Evolutionary conservation across 768 basidiomycete genomes (phyloP).

Genomic region (Mycena albidolilacea): DNA sequence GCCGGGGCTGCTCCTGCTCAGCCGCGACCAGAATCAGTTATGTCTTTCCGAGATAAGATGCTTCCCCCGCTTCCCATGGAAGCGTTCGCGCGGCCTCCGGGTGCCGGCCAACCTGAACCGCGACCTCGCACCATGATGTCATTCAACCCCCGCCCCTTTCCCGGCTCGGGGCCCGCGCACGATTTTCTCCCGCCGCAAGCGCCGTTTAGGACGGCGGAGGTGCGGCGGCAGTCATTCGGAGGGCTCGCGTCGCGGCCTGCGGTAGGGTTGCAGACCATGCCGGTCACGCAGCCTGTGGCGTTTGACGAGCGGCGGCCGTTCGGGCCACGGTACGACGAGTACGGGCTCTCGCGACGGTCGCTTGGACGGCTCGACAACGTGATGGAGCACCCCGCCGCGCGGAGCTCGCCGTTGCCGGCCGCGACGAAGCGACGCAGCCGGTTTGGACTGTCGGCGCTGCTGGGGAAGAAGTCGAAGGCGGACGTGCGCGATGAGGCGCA

Average conservation of each 20-base stretch:
- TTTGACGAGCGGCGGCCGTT: slow-evolving; percentile 55
- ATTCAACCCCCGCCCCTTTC: slow-evolving; percentile 68
- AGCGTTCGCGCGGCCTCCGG: slow-evolving; percentile 52
- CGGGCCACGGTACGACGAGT: slow-evolving; percentile 75
- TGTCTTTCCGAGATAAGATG: slow-evolving; percentile 72
- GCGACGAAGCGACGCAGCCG: slow-evolving; percentile 78
- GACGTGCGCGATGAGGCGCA: slow-evolving; percentile 49
- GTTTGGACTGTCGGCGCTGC: slow-evolving; percentile 76
- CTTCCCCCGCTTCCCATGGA: slow-evolving; percentile 82
- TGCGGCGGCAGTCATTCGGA: slow-evolving; percentile 83
- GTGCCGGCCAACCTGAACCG: slow-evolving; percentile 50
- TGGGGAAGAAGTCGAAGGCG: slow-evolving; percentile 67
- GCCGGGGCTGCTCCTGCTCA: slow-evolving; percentile 27
- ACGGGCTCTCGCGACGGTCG: slow-evolving; percentile 77
- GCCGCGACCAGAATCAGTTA: slow-evolving; percentile 41
- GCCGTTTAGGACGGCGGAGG: slow-evolving; percentile 71
- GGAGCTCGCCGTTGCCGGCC: slow-evolving; percentile 50
- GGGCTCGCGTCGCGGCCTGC: slow-evolving; percentile 75
- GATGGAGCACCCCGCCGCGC: slow-evolving; percentile 46
- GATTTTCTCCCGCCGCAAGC: slow-evolving; percentile 75
- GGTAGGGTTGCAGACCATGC: slow-evolving; percentile 66
- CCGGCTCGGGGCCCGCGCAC: slow-evolving; percentile 59
- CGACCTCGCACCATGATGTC: slow-evolving; percentile 79
- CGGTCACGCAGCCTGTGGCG: slow-evolving; percentile 52
- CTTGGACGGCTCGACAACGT: slow-evolving; percentile 61